Conservation (phyloP, 495 filamentous ascomycete genomes). For the Echria macrotheca region DNA sequence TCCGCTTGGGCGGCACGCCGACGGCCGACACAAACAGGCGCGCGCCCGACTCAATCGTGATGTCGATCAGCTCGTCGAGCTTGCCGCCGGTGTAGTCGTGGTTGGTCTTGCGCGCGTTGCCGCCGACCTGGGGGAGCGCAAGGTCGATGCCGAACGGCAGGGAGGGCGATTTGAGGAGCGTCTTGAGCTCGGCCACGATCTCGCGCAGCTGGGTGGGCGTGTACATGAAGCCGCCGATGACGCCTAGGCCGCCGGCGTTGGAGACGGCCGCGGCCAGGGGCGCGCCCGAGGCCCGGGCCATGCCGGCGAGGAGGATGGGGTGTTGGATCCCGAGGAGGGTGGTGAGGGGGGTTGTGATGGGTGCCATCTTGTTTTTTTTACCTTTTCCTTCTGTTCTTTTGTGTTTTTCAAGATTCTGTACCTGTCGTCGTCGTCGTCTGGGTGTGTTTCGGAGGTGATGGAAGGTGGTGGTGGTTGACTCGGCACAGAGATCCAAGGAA, state of each 20-base stretch:
- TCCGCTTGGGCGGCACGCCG: slow-evolving; percentile 65
- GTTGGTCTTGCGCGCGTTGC: slow-evolving; percentile 74
- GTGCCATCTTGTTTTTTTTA: background rate
- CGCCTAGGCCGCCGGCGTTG: slow-evolving; percentile 82
- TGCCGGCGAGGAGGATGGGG: slow-evolving; percentile 82
- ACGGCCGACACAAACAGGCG: slow-evolving; percentile 78
- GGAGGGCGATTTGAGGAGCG: slow-evolving; percentile 51
- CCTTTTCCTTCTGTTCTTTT: too few relatives aligned
- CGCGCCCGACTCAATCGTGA: slow-evolving; percentile 71
- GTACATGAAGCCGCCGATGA: slow-evolving; percentile 81
- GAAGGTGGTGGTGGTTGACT: background rate
- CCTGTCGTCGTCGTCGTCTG: too few relatives aligned
- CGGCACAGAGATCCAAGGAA: background rate
- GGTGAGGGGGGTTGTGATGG: slow-evolving; percentile 69
- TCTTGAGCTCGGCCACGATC: slow-evolving; percentile 79
- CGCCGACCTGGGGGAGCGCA: slow-evolving; percentile 78
- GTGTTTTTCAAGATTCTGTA: too few relatives aligned
- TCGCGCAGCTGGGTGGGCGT: slow-evolving; percentile 69
- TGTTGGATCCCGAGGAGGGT: slow-evolving; percentile 69
- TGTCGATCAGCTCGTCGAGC: slow-evolving; percentile 75
- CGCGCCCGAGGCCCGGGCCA: slow-evolving; percentile 76
- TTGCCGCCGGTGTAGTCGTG: slow-evolving; percentile 86
- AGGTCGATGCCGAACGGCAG: slow-evolving; percentile 86
- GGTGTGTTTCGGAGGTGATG: background rate
- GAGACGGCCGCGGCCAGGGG: slow-evolving; percentile 76